Percentiles rank a stretch among this genome's conserved stretches.
These are phyloP conservation scores for Amaranthus palmeri DNA, from an alignment of 148 eudicot species.

Conservation along the genomic window DNA sequence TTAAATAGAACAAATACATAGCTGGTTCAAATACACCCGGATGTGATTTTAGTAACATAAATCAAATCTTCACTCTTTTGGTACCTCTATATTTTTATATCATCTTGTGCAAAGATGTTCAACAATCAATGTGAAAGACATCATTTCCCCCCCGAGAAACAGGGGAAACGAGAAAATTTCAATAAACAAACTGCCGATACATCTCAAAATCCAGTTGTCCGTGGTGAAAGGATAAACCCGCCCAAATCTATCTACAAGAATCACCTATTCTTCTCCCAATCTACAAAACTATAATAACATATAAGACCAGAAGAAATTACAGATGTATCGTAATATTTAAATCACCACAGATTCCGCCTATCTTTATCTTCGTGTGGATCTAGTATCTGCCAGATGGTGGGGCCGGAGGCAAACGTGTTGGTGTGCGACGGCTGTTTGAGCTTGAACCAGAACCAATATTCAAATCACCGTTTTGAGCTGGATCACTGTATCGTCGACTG, in stretches of 20 bases:
- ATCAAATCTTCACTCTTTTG: neutral
- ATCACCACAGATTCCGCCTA: constrained; percentile 13
- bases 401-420: constrained; percentile 86
- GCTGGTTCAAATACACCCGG: too few relatives aligned
- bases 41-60: neutral
- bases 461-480: constrained; percentile 73
- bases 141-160: neutral
- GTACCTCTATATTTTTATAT: neutral
- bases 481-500: constrained; percentile 68
- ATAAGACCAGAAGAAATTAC: constrained; percentile 38
- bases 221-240: constrained; percentile 18
- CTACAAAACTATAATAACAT: constrained; percentile 48
- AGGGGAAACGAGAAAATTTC: constrained; percentile 11
- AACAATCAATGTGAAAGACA: constrained; percentile 9
- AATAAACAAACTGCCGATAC: constrained; percentile 26
- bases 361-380: constrained; percentile 24
- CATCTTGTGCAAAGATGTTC: constrained; percentile 7
- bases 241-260: constrained; percentile 57
- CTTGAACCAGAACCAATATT: constrained; percentile 51
- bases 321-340: constrained; percentile 23
- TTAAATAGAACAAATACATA: too few relatives aligned
- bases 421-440: constrained; percentile 82
- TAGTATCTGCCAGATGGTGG: constrained; percentile 87
- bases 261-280: constrained; percentile 29
- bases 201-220: constrained; percentile 32